Percentiles rank a stretch among this genome's conserved stretches.
These are phyloP conservation scores for Cerrena zonata DNA, from an alignment of 1,284 basidiomycete genomes.

Conservation along the genomic window DNA sequence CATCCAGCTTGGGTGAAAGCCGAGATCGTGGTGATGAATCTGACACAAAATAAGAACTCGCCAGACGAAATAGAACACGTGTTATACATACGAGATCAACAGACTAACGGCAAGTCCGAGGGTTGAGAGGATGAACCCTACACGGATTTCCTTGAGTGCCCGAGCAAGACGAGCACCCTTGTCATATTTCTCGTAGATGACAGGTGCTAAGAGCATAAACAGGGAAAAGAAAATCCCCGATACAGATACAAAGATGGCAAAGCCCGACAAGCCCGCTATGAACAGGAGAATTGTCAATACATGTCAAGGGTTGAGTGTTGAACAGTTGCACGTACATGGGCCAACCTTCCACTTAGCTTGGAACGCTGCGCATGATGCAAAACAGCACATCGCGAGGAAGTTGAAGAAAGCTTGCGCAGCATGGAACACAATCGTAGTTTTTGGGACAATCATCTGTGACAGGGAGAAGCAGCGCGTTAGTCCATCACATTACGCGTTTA, in stretches of 20 bases:
- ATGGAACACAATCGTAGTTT: conserved; percentile 71
- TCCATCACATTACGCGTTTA: conserved; percentile 8
- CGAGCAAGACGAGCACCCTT: conserved; percentile 69
- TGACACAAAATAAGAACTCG: conserved; percentile 24
- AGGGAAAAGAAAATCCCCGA: conserved; percentile 64
- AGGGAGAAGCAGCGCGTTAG: conserved; percentile 19
- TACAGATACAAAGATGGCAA: conserved; percentile 76
- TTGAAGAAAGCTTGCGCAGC: conserved; percentile 78
- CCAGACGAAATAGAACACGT: too few relatives aligned
- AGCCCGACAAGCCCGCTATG: conserved; percentile 77
- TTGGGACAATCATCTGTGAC: conserved; percentile 75
- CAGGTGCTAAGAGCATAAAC: conserved; percentile 71
- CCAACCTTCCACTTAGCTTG: conserved; percentile 78
- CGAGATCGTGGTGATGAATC: conserved; percentile 68
- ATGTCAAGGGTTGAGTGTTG: neutral
- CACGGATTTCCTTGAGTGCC: conserved; percentile 73
- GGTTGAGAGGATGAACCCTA: conserved; percentile 73
- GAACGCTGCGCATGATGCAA: conserved; percentile 79
- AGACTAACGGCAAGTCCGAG: conserved; percentile 61
- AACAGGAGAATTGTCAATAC: conserved; percentile 7
- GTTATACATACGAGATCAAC: conserved; percentile 66
- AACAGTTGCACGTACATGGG: conserved; percentile 65
- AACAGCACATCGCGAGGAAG: conserved; percentile 83
- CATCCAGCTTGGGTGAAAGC: conserved; percentile 80
- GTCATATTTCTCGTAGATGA: conserved; percentile 83